Evolutionary conservation across 352 stramenopile genomes (phyloP).

Genomic region (Halophytophthora batemanensis): DNA sequence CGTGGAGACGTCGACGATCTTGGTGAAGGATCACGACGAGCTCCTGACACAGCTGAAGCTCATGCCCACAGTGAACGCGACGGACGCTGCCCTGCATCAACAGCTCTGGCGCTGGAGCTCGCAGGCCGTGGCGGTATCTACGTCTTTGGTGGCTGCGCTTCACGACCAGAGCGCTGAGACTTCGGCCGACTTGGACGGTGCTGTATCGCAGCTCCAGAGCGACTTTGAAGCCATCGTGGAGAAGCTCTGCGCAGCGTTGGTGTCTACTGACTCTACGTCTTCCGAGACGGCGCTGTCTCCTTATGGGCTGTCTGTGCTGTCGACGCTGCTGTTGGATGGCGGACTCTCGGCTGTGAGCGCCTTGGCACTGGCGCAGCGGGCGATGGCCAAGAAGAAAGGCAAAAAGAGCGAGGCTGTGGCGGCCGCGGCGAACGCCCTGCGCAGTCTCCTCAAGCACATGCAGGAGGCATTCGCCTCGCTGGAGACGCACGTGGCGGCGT

Average conservation of each 20-base stretch:
- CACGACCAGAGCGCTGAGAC: slow-evolving; percentile 9
- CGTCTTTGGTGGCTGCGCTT: slow-evolving; percentile 10
- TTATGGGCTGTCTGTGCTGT: slow-evolving; percentile 46
- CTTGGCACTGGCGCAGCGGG: slow-evolving; percentile 40
- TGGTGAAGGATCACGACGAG: slow-evolving; percentile 37
- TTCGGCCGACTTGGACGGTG: slow-evolving; percentile 14
- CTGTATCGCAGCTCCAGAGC: slow-evolving; percentile 22
- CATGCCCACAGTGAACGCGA: neutral
- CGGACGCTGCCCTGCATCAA: slow-evolving; percentile 21
- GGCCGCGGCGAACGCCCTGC: slow-evolving; percentile 29
- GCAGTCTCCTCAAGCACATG: slow-evolving; percentile 57
- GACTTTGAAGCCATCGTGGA: slow-evolving; percentile 27
- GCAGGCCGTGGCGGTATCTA: slow-evolving; percentile 15
- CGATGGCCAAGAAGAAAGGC: slow-evolving; percentile 55
- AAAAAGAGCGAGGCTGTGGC: slow-evolving; percentile 57
- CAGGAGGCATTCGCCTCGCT: slow-evolving; percentile 45
- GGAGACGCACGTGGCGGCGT: slow-evolving; percentile 29
- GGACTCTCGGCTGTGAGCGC: slow-evolving; percentile 54
- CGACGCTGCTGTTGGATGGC: slow-evolving; percentile 54
- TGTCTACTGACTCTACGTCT: slow-evolving; percentile 5
- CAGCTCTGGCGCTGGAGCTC: slow-evolving; percentile 61
- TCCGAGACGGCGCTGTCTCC: slow-evolving; percentile 32
- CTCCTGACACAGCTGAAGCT: slow-evolving; percentile 26
- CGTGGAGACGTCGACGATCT: slow-evolving; percentile 16
- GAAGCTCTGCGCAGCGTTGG: slow-evolving; percentile 18